Conservation (phyloP, 2,329 filamentous ascomycete species). For the Curvularia sp. region DNA sequence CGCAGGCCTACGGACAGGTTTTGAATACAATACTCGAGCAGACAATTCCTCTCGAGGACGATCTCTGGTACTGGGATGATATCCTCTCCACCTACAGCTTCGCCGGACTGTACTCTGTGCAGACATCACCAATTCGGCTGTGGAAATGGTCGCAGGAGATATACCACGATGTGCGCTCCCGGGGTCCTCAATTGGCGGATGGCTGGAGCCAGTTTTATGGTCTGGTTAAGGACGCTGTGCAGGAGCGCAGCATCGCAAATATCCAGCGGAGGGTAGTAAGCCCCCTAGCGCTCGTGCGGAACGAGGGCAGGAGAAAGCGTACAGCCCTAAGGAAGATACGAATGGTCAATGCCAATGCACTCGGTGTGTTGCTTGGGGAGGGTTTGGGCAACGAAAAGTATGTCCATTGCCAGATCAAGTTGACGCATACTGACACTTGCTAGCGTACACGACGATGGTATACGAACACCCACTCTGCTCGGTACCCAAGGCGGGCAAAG, state of each 20-base stretch:
- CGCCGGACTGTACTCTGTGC: constrained; percentile 82
- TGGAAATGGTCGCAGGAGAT: constrained; percentile 76
- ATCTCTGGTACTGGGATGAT: constrained; percentile 96
- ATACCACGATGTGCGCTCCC: constrained; percentile 66
- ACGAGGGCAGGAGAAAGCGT: constrained; percentile 78
- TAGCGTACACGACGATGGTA: constrained; percentile 65
- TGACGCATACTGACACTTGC: constrained; percentile 51
- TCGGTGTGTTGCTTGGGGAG: constrained; percentile 88
- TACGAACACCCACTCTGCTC: constrained; percentile 52
- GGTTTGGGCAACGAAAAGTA: constrained; percentile 68
- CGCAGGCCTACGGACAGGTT: constrained; percentile 86
- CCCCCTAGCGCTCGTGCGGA: constrained; percentile 76
- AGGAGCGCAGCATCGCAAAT: constrained; percentile 73
- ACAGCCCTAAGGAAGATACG: constrained; percentile 73
- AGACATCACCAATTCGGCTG: constrained; percentile 80
- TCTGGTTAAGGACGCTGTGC: constrained; percentile 77
- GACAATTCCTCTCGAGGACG: constrained; percentile 81
- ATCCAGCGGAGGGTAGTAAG: constrained; percentile 76
- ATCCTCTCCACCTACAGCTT: constrained; percentile 79
- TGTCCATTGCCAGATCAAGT: background rate
- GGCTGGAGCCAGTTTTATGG: constrained; percentile 74
- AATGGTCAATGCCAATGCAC: constrained; percentile 81
- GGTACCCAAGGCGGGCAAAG: constrained; percentile 58
- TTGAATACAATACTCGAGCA: constrained; percentile 80
- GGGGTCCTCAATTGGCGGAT: constrained; percentile 48